Evolutionary conservation across 2,329 filamentous ascomycete genomes (phyloP).

Genomic region (Alternaria tenuissima): DNA sequence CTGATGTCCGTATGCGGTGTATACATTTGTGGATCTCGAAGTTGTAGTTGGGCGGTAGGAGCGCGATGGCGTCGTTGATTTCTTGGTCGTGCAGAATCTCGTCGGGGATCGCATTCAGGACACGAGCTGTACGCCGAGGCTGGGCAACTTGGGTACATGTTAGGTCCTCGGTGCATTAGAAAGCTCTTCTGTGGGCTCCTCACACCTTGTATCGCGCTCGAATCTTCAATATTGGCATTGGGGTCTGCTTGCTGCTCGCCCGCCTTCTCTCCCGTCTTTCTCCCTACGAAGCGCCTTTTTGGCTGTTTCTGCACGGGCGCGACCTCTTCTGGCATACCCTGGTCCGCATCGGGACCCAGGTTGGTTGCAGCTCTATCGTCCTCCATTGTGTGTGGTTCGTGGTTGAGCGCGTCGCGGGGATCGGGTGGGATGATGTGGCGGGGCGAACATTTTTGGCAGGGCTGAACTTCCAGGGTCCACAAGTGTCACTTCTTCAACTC

Average conservation of each 20-base stretch:
- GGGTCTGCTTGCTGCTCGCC: constrained; percentile 54
- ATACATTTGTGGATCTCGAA: constrained; percentile 99
- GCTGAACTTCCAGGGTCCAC: constrained; percentile 18
- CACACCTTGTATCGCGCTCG: constrained; percentile 73
- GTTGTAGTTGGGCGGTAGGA: constrained; percentile 95
- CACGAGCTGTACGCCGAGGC: constrained; percentile 75
- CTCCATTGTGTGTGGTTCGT: constrained; percentile 66
- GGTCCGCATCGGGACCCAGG: constrained; percentile 72
- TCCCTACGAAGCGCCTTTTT: constrained; percentile 90
- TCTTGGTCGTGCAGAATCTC: constrained; percentile 86
- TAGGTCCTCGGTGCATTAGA: constrained; percentile 12
- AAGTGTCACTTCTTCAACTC: not conserved
- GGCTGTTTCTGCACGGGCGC: constrained; percentile 70
- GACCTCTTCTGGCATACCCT: constrained; percentile 65
- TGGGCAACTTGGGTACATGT: constrained; percentile 66
- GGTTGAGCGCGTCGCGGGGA: constrained; percentile 13
- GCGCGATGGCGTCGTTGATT: constrained; percentile 84
- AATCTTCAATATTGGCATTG: constrained; percentile 64
- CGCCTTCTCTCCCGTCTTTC: constrained; percentile 72
- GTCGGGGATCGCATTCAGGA: constrained; percentile 89
- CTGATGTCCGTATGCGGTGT: constrained; percentile 83
- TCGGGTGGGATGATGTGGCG: constrained; percentile 23
- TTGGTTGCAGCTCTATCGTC: constrained; percentile 76
- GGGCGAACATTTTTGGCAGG: constrained; percentile 23
- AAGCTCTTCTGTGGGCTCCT: constrained; percentile 22